phyloP scores from a whole-genome alignment of 2,329 filamentous ascomycete genomes.

The Nannizziopsis barbatae region DNA sequence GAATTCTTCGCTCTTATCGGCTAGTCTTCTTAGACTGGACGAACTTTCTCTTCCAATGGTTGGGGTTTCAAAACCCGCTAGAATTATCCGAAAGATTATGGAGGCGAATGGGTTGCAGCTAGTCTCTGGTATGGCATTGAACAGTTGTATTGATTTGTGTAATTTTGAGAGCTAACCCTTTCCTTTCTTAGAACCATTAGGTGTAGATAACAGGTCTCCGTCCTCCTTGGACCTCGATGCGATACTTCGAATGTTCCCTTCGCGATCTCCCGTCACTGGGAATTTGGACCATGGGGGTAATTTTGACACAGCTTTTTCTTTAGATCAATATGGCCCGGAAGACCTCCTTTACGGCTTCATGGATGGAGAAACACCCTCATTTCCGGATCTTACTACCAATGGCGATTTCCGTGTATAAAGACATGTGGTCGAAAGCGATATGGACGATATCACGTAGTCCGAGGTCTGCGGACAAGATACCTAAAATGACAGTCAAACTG shows the following conservation, averaged over 20 bases:
- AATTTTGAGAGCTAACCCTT: background rate
- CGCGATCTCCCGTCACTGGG: constrained; percentile 10
- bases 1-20: constrained; percentile 20
- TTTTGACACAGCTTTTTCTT: constrained; percentile 9
- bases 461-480: background rate
- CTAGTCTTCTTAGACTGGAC: constrained; percentile 25
- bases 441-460: background rate
- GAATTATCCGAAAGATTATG: constrained; percentile 17
- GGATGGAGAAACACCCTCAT: constrained; percentile 14
- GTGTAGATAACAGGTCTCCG: constrained; percentile 13
- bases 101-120: constrained; percentile 14
- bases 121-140: constrained; percentile 11
- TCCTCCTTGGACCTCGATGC: constrained; percentile 16
- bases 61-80: constrained; percentile 15
- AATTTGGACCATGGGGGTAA: constrained; percentile 9
- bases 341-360: constrained; percentile 17
- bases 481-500: background rate
- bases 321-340: constrained; percentile 13
- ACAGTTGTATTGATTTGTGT: background rate
- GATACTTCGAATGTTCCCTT: constrained; percentile 17
- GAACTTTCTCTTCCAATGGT: constrained; percentile 20
- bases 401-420: constrained; percentile 12
- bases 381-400: constrained; percentile 12
- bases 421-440: background rate
- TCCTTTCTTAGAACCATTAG: constrained; percentile 6